Conservation (phyloP, 331 rosid species). For the Erythrophleum ivorense region DNA sequence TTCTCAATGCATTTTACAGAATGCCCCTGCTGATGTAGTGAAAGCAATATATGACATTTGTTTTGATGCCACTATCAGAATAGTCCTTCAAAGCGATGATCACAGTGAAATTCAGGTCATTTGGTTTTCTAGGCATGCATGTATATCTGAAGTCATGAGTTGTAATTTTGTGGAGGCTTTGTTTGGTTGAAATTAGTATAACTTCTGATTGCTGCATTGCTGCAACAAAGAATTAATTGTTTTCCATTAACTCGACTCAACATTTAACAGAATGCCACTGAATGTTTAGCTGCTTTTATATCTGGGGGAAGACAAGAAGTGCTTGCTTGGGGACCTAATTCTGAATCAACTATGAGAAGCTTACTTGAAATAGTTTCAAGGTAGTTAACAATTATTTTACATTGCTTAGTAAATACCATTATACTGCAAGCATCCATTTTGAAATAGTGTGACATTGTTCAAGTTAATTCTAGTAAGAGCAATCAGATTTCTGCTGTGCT, state of each 20-base stretch:
- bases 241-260: slow-evolving; percentile 27
- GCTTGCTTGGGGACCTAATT: slow-evolving; percentile 81
- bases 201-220: background rate
- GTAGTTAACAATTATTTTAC: slow-evolving; percentile 44
- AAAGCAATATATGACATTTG: slow-evolving; percentile 79
- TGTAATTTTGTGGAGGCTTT: slow-evolving; percentile 11
- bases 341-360: slow-evolving; percentile 75
- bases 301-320: slow-evolving; percentile 77
- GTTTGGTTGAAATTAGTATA: slow-evolving; percentile 9
- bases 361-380: slow-evolving; percentile 89
- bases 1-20: slow-evolving; percentile 67
- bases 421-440: slow-evolving; percentile 25
- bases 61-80: slow-evolving; percentile 65
- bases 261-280: slow-evolving; percentile 85
- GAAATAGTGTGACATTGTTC: background rate
- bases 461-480: background rate
- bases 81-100: slow-evolving; percentile 84
- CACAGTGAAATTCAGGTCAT: slow-evolving; percentile 95
- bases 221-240: slow-evolving; percentile 38
- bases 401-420: slow-evolving; percentile 9
- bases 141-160: slow-evolving; percentile 11
- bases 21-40: slow-evolving; percentile 77
- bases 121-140: slow-evolving; percentile 5
- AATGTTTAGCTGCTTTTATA: slow-evolving; percentile 87
- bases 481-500: slow-evolving; percentile 13